Evolutionary conservation across 2,329 filamentous ascomycete genomes (phyloP).

Genomic region (Pseudocercospora musae): DNA sequence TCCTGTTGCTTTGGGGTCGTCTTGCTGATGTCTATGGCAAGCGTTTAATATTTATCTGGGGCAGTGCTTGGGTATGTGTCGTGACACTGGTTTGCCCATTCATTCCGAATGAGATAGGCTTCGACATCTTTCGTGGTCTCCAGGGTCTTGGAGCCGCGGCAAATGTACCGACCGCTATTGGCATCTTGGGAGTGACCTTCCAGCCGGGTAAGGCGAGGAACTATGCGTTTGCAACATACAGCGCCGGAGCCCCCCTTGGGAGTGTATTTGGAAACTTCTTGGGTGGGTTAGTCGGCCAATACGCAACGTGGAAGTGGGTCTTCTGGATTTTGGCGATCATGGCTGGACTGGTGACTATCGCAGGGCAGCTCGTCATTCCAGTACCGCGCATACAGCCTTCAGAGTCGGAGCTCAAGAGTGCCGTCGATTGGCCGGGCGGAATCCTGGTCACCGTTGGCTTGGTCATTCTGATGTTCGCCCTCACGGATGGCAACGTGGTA

Average conservation of each 20-base stretch:
- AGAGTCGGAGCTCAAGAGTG: constrained; percentile 37
- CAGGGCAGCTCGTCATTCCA: constrained; percentile 60
- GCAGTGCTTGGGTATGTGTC: constrained; percentile 61
- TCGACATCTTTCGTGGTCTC: constrained; percentile 63
- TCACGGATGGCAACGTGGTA: constrained; percentile 67
- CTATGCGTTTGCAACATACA: constrained; percentile 64
- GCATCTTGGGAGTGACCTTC: constrained; percentile 66
- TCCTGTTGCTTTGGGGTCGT: constrained; percentile 64
- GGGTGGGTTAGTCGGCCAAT: constrained; percentile 62
- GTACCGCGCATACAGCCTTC: constrained; percentile 37
- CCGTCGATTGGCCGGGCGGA: constrained; percentile 66
- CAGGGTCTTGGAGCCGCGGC: constrained; percentile 67
- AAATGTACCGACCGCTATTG: constrained; percentile 68
- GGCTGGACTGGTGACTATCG: constrained; percentile 54
- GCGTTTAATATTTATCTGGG: constrained; percentile 61
- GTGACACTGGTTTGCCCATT: constrained; percentile 62
- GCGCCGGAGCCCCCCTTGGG: constrained; percentile 63
- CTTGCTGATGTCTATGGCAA: constrained; percentile 67
- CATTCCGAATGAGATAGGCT: constrained; percentile 63
- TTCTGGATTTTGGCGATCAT: constrained; percentile 64
- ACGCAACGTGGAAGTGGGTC: constrained; percentile 63
- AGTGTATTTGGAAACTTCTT: constrained; percentile 63
- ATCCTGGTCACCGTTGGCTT: constrained; percentile 60
- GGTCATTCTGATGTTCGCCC: constrained; percentile 61
- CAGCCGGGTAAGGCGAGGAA: constrained; percentile 66